These are phyloP conservation scores for Trichophyton equinum DNA, from an alignment of 2,329 filamentous ascomycete species.

Conservation along the genomic window DNA sequence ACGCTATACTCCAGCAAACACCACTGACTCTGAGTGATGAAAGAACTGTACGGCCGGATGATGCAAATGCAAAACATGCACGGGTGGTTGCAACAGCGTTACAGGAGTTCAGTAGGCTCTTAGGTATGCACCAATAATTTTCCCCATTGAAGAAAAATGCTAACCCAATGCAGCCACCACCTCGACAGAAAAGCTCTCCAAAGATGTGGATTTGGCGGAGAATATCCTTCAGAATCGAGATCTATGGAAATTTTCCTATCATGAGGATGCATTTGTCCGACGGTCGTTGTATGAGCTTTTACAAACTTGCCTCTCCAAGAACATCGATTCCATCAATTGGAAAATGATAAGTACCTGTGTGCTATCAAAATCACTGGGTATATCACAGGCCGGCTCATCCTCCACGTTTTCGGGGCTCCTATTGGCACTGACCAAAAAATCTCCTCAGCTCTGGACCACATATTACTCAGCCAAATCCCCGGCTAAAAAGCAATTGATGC, in stretches of 20 bases:
- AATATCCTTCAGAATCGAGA: constrained; percentile 51
- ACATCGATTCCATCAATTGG: constrained; percentile 45
- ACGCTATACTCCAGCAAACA: constrained; percentile 67
- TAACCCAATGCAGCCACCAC: constrained; percentile 21
- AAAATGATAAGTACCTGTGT: constrained; percentile 55
- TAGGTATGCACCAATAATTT: constrained; percentile 20
- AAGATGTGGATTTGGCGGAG: constrained; percentile 51
- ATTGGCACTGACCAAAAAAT: constrained; percentile 48
- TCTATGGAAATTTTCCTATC: constrained; percentile 47
- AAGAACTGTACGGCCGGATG: constrained; percentile 68
- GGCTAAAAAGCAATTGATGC: constrained; percentile 47
- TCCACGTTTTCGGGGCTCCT: constrained; percentile 58
- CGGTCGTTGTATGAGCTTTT: constrained; percentile 46
- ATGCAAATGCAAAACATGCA: constrained; percentile 73
- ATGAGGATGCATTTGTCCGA: constrained; percentile 46
- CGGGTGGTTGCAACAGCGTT: constrained; percentile 57
- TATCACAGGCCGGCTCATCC: constrained; percentile 61
- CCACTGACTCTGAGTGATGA: constrained; percentile 77
- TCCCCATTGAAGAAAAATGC: not conserved
- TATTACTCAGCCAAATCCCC: constrained; percentile 47
- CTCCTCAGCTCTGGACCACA: constrained; percentile 62
- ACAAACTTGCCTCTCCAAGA: constrained; percentile 37
- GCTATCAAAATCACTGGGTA: constrained; percentile 60
- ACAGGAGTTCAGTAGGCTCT: constrained; percentile 42
- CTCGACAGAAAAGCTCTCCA: constrained; percentile 42